phyloP scores from a whole-genome alignment of 2,329 filamentous ascomycete species.

The Exophiala bonariae region DNA sequence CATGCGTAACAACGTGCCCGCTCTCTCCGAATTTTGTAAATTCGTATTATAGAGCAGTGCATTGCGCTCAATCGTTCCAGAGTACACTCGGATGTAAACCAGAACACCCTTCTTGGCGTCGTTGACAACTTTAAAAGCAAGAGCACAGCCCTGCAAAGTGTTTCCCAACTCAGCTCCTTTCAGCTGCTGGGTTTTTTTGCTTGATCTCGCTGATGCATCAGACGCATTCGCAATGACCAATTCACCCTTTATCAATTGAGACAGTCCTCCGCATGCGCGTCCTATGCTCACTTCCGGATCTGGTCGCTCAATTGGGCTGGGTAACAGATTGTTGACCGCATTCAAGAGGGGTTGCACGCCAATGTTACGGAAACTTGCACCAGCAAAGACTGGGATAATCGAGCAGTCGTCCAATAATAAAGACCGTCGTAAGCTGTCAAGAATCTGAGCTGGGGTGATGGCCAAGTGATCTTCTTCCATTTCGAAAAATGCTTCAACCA shows the following conservation, averaged over 20 bases:
- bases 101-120: slow-evolving; percentile 83
- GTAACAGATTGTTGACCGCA: slow-evolving; percentile 82
- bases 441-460: slow-evolving; percentile 66
- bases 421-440: slow-evolving; percentile 70
- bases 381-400: slow-evolving; percentile 85
- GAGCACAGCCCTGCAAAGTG: slow-evolving; percentile 68
- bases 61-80: slow-evolving; percentile 74
- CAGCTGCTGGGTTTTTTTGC: slow-evolving; percentile 39
- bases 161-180: slow-evolving; percentile 41
- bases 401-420: slow-evolving; percentile 67
- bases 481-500: slow-evolving; percentile 83
- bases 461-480: slow-evolving; percentile 69
- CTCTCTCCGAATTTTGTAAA: slow-evolving; percentile 73
- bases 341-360: slow-evolving; percentile 91
- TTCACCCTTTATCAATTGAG: slow-evolving; percentile 49
- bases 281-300: slow-evolving; percentile 75
- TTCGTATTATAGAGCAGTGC: slow-evolving; percentile 84
- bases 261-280: slow-evolving; percentile 54
- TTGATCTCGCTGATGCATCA: slow-evolving; percentile 36
- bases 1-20: slow-evolving; percentile 81
- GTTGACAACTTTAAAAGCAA: slow-evolving; percentile 91
- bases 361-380: slow-evolving; percentile 90
- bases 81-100: slow-evolving; percentile 90
- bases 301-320: slow-evolving; percentile 76
- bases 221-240: slow-evolving; percentile 37